Percentiles rank a stretch among this genome's conserved stretches.
Evolutionary conservation across 2,329 filamentous ascomycete species (phyloP).

Genomic region (Immersiporthe knoxdaviesiana): DNA sequence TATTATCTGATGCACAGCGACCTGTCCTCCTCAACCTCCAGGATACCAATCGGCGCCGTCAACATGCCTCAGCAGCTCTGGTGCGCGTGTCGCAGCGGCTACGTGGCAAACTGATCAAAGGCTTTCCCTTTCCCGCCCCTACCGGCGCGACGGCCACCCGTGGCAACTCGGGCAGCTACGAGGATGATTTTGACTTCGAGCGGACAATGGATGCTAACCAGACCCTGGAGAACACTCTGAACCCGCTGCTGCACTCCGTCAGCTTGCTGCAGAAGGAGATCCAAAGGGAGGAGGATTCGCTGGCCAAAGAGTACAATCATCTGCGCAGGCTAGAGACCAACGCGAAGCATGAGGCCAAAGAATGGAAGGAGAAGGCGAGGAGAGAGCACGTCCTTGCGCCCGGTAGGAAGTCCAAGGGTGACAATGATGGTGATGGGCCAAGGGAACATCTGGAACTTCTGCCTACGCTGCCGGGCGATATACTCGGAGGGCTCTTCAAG

Average conservation of each 20-base stretch:
- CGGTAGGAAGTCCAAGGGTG: constrained; percentile 33
- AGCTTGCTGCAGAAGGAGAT: constrained; percentile 63
- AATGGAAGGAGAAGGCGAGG: constrained; percentile 53
- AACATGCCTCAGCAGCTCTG: constrained; percentile 60
- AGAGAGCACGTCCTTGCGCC: constrained; percentile 57
- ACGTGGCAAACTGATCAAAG: constrained; percentile 59
- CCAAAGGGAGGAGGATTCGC: constrained; percentile 56
- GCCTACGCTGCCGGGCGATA: constrained; percentile 13
- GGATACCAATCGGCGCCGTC: constrained; percentile 50
- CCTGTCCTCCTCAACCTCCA: constrained; percentile 64
- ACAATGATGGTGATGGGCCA: constrained; percentile 19
- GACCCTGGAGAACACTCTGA: constrained; percentile 60
- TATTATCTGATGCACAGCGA: constrained; percentile 63
- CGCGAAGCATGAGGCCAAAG: constrained; percentile 56
- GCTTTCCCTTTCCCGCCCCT: constrained; percentile 68
- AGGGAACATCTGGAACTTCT: constrained; percentile 30
- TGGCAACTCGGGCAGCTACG: constrained; percentile 49
- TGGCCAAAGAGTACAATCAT: constrained; percentile 59
- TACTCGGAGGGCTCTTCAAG: constrained; percentile 36
- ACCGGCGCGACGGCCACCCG: constrained; percentile 29
- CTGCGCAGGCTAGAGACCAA: constrained; percentile 58
- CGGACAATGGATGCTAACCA: constrained; percentile 63
- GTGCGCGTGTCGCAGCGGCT: constrained; percentile 59
- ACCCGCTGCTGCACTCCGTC: constrained; percentile 65
- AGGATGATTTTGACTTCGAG: constrained; percentile 68